Evolutionary conservation across 1,284 basidiomycete species (phyloP).

Genomic region (Sanghuangporus weigelae): DNA sequence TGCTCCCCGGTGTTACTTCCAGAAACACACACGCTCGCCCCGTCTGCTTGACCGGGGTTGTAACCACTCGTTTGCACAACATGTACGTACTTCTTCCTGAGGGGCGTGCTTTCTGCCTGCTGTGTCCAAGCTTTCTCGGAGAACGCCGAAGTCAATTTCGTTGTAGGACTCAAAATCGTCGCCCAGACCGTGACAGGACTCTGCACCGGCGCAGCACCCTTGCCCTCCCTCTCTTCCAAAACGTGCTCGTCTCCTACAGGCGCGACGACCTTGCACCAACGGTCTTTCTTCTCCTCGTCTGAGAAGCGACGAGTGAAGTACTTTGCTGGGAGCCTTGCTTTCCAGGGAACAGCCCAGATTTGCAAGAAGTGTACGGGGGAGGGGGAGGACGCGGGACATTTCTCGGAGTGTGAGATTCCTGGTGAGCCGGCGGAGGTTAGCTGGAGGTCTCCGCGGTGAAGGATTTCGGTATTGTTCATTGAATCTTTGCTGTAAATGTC

Average conservation of each 20-base stretch:
- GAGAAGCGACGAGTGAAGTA: slow-evolving; percentile 85
- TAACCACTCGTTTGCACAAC: slow-evolving; percentile 76
- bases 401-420: slow-evolving; percentile 82
- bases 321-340: slow-evolving; percentile 53
- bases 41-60: slow-evolving; percentile 46
- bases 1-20: slow-evolving; percentile 33
- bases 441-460: slow-evolving; percentile 85
- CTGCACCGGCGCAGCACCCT: slow-evolving; percentile 72
- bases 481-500: slow-evolving; percentile 61
- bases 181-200: slow-evolving; percentile 59
- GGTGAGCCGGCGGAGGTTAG: slow-evolving; percentile 81
- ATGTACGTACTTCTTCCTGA: slow-evolving; percentile 59
- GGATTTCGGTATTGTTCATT: slow-evolving; percentile 85
- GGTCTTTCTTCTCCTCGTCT: slow-evolving; percentile 77
- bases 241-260: slow-evolving; percentile 57
- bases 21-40: slow-evolving; percentile 44
- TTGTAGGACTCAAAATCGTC: slow-evolving; percentile 54
- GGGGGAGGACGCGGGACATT: slow-evolving; percentile 49
- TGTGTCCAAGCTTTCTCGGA: slow-evolving; percentile 10
- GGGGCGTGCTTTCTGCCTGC: slow-evolving; percentile 23
- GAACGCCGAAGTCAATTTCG: slow-evolving; percentile 48
- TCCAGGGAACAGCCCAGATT: slow-evolving; percentile 77
- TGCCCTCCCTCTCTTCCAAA: slow-evolving; percentile 51
- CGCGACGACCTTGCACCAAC: slow-evolving; percentile 66
- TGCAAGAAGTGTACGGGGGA: slow-evolving; percentile 78